These are phyloP conservation scores for Auriscalpium vulgare DNA, from an alignment of 768 basidiomycete species.

Conservation along the genomic window DNA sequence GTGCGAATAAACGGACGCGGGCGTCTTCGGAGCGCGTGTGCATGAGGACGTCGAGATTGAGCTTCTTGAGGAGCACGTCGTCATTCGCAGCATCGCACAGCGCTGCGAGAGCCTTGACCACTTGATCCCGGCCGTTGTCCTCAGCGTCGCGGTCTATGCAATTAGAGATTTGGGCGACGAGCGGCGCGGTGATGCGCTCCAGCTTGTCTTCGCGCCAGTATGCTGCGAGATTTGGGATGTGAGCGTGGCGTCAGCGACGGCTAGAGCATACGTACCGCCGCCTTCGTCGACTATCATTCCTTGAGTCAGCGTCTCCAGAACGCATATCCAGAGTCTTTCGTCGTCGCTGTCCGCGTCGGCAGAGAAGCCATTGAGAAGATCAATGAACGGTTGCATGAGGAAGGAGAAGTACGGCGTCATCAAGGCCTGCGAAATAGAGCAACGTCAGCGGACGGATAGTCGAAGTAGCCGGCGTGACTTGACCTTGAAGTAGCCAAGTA, in stretches of 20 bases:
- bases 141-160: conserved; percentile 12
- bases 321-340: conserved; percentile 49
- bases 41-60: conserved; percentile 83
- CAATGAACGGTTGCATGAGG: conserved; percentile 57
- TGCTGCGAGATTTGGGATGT: conserved; percentile 33
- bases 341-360: conserved; percentile 26
- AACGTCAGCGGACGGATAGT: neutral
- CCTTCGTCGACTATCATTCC: conserved; percentile 75
- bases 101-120: conserved; percentile 18
- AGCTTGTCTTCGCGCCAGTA: conserved; percentile 89
- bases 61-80: conserved; percentile 54
- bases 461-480: conserved; percentile 6
- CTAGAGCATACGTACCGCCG: conserved; percentile 36
- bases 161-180: conserved; percentile 57
- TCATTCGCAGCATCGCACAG: conserved; percentile 52
- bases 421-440: conserved; percentile 43
- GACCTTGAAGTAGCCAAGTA: conserved; percentile 89
- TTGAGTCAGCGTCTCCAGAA: conserved; percentile 56
- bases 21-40: conserved; percentile 81
- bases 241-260: neutral
- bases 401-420: conserved; percentile 90
- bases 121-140: conserved; percentile 25
- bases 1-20: conserved; percentile 58
- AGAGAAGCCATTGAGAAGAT: conserved; percentile 47
- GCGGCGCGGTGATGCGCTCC: conserved; percentile 45